Conservation (phyloP, 257 asterid genomes). For the Osmanthus fragrans region DNA sequence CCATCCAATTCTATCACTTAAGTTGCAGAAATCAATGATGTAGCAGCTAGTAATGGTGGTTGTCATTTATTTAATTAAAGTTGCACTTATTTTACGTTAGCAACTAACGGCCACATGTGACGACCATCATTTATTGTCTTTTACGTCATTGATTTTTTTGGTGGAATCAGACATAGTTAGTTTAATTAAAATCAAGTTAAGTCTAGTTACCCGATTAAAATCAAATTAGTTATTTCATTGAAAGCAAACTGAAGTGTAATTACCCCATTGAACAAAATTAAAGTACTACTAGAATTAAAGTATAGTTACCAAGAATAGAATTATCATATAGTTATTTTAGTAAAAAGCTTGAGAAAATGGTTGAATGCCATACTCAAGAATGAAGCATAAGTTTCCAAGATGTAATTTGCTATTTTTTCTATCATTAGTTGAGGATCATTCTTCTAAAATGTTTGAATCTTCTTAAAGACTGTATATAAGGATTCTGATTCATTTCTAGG, state of each 20-base stretch:
- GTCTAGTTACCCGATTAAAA: not conserved
- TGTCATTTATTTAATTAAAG: too few species aligned
- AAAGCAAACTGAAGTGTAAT: not conserved
- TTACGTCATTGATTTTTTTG: too few species aligned
- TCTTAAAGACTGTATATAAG: not conserved
- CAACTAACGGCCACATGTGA: too few species aligned
- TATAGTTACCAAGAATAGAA: not conserved
- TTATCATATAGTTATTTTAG: not conserved
- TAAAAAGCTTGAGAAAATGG: not conserved
- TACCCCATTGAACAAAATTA: too few species aligned
- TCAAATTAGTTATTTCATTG: not conserved
- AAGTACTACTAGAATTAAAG: not conserved
- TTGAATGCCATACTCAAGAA: not conserved
- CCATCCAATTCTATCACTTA: not conserved
- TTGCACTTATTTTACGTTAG: too few species aligned
- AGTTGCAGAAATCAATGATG: not conserved
- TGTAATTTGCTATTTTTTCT: not conserved
- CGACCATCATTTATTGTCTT: too few species aligned
- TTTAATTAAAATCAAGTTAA: too few species aligned
- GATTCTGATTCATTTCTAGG: conserved; percentile 1
- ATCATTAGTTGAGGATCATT: conserved; percentile 8
- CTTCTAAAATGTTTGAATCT: not conserved
- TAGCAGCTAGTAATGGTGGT: not conserved
- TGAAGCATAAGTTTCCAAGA: not conserved
- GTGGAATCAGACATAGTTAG: too few species aligned